Base-by-base conservation (phyloP, 2,329 filamentous ascomycete species). In the Neofusicoccum sp. region DNA sequence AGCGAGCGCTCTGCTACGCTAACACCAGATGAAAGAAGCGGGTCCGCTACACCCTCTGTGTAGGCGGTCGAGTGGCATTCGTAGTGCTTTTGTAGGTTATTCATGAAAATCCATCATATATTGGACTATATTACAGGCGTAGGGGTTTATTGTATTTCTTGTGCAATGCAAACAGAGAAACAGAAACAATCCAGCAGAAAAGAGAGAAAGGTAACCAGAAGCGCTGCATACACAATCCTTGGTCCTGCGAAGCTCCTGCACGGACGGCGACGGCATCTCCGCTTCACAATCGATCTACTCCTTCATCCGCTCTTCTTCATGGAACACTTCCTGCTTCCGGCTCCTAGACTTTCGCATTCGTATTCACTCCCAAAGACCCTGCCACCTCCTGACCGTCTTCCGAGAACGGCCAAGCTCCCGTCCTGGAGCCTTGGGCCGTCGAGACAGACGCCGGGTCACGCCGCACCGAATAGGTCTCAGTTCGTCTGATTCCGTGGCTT, bases 1-100 rank as follows among this genome's bases (percentile, higher is more conserved):
- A 61, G 59, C 11, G 59, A 61, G 7, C 59, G 59, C 26, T 61
- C 59, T 24, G 43, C 59, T 16, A 61, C 59, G 34, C 38, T 61
- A n/a, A 61, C 59, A 26, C 51, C 59, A 24, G 59, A 61, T 44
- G 57, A 60, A 49, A 43, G 28, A 6, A 49, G 45, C n/a, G 34
- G 36, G 14, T 60, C 57, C 9, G 44, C 16, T 6, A 49, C 45
- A 8, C 57, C 45, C 14, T 60, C 45, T 9, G 36, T 26, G 11
- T 60, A 51, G 36, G 16, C 28, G 31, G 5, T 28, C 28, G 8
- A 28, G n/a, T 6, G n/a, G 33, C 24, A 56, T 33, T 12, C 26
- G 33, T 9, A 36, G 16, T 26, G 14, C n/a, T 56, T 20, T 56
- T 56, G 51, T 56, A 56, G 51, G 51, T 56, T 33, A 56, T 20